Evolutionary conservation across 2,329 filamentous ascomycete species (phyloP), one percentile per base, ranked within the genome.

Genomic region (Diaporthe aspalathi): DNA sequence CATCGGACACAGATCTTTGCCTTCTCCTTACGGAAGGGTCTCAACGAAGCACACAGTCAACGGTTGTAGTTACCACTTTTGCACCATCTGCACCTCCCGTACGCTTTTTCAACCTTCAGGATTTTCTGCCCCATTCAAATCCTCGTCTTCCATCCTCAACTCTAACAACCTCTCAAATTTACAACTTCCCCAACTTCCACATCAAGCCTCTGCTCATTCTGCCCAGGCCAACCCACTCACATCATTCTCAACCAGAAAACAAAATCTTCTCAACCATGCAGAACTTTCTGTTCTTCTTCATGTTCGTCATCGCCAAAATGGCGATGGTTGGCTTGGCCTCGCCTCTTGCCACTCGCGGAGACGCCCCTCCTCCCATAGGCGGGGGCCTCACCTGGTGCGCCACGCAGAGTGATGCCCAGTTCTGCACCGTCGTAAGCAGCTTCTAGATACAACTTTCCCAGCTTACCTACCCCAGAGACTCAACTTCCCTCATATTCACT

Each of bases 341-440:
- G 11, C 49, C 56, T 27, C 35, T 70, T 12, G 35, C 38, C 8
- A 27, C 35, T 14, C 57, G 68, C 1, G 56, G 16, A 12, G 38
- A 27, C 20, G 68, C 57, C 17, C 68, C 68, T 14, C 57, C 57
- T 17, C 68, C 68, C 1, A 9, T 24, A 20, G 68, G 57, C 9
- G 68, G 27, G 11, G 45, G 40, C 9, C 56, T 70, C 24, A 27
- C 24, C 14, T 65, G 68, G 68, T 70, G 67, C 67, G 24, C 38
- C 9, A 45, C 3, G 2, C 56, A 60, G 7, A 17, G 17, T 0
- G 56, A 60, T 1, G 7, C 35, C 11, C 35, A 29, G 56, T 45
- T 16, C 7, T 63, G 56, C 24, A 65, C 67, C 12, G 32, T 70
- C 14, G 49, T 27, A n/a, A 50, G 47, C 12, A 24, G 35, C 35